Evolutionary conservation across 2,329 filamentous ascomycete genomes (phyloP).

Genomic region (Pseudogymnoascus sp.): DNA sequence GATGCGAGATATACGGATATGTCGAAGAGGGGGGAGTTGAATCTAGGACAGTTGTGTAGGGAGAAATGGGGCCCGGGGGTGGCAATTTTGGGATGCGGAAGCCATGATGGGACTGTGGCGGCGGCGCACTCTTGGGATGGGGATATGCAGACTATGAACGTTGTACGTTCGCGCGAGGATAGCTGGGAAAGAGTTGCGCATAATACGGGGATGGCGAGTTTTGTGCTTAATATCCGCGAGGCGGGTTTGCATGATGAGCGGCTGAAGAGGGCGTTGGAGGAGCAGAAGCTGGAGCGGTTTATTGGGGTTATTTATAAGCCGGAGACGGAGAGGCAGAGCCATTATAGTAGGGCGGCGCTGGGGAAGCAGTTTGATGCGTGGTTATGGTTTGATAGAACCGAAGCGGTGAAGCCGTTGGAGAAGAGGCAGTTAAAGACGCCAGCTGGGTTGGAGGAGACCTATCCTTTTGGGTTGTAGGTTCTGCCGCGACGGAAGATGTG

Average conservation of each 20-base stretch:
- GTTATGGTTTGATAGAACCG: conserved; percentile 1
- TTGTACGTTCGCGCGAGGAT: conserved; percentile 38
- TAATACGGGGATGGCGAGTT: conserved; percentile 37
- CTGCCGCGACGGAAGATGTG: background rate
- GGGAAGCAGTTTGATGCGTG: conserved; percentile 11
- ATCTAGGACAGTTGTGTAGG: conserved; percentile 48
- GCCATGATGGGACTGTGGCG: conserved; percentile 45
- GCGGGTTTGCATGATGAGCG: conserved; percentile 28
- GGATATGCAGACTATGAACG: conserved; percentile 43
- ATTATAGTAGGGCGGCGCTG: conserved; percentile 6
- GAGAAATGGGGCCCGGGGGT: conserved; percentile 34
- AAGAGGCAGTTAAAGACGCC: conserved; percentile 8
- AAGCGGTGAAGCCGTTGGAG: conserved; percentile 1
- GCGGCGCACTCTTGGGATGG: conserved; percentile 46
- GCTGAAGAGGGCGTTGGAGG: conserved; percentile 32
- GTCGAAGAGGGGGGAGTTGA: conserved; percentile 41
- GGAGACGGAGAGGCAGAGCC: conserved; percentile 8
- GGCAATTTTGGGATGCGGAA: conserved; percentile 41
- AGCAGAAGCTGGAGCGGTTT: conserved; percentile 41
- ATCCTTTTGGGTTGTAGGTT: conserved; percentile 9
- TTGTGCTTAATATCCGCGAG: conserved; percentile 41
- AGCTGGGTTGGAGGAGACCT: conserved; percentile 7
- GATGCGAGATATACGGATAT: conserved; percentile 47
- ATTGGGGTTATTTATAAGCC: conserved; percentile 46
- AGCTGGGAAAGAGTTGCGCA: conserved; percentile 46